Evolutionary conservation across 495 filamentous ascomycete genomes (phyloP), one percentile per base, ranked within the genome.

Genomic region (Achaetomiella virescens): DNA sequence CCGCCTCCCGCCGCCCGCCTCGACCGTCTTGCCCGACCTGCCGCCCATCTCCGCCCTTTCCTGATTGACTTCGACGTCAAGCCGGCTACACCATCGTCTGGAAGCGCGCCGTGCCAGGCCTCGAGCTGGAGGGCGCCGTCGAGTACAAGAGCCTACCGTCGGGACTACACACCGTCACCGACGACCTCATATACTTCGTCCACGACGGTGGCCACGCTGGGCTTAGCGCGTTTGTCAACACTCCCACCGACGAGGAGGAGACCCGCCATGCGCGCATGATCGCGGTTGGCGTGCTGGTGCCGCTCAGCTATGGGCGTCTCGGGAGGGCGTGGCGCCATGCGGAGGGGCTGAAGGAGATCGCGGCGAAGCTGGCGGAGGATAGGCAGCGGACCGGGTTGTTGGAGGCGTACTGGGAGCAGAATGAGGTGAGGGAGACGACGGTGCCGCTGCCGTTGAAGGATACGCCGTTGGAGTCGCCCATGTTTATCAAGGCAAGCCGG

Each of bases 111-210:
- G 69, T 81, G 6, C 77, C 82, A 17, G 86, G 83, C 40, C 84
- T 96, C 48, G 81, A 90, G 57, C 80, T 98, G 43, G 90, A 95
- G 66, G 89, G 90, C 37, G 84, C 84, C 41, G 91, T 97, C 49
- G 93, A 98, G 68, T 98, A 88, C 80, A 96, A 96, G 71, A 91
- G 74, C 50, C 78, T 98, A 40, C 93, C 93, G 1, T 96, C 91
- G 0, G 93, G 93, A 36, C 71, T 97, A 42, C 93, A 98, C 74
- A 88, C 88, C 55, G 88, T 97, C 10, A 75, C 84, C 43, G 83
- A 90, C 49, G 93, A 98, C 69, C 75, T 97, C 14, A 86, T 98
- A 52, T 96, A 96, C 70, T 98, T 97, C 69, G 81, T 93, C 24
- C 90, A 97, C 64, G 83, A 84, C 53, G 73, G 75, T 8, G 73